Evolutionary conservation across 75 land plant species (phyloP).

Genomic region (Larix kaempferi): DNA sequence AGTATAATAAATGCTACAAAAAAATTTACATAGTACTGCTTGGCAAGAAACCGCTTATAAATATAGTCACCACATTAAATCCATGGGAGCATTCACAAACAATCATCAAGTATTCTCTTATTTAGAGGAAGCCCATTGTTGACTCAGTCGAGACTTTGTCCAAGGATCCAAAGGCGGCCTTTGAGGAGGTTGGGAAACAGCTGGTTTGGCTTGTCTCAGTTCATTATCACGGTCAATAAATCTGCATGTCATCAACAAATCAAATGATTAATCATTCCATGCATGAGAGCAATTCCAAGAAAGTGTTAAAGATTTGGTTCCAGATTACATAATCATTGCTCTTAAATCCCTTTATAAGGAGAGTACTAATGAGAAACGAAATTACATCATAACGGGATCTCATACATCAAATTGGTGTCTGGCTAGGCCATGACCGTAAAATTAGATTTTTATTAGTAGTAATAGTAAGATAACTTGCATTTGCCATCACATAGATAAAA

Average conservation of each 20-base stretch:
- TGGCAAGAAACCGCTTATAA: not conserved
- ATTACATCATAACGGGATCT: no score
- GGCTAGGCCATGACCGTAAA: no score
- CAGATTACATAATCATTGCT: not conserved
- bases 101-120: slow-evolving; percentile 17
- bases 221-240: slow-evolving; percentile 72
- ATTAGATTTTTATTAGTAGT: no score
- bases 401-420: no score
- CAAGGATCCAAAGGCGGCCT: slow-evolving; percentile 62
- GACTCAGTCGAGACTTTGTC: slow-evolving; percentile 45
- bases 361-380: no score
- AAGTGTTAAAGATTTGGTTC: not conserved
- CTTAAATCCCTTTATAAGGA: no score
- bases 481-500: no score
- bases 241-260: slow-evolving; percentile 30
- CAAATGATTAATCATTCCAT: not conserved
- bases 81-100: not conserved
- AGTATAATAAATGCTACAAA: not conserved
- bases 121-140: slow-evolving; percentile 54
- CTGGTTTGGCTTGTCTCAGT: slow-evolving; percentile 56
- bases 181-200: slow-evolving; percentile 44
- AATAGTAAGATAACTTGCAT: no score
- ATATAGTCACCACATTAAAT: not conserved
- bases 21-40: not conserved
- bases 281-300: not conserved